A percentile compares a stretch with the other conserved stretches of the same genome.
These are phyloP conservation scores for Penicillium waksmanii DNA, from an alignment of 495 filamentous ascomycete species.

Conservation along the genomic window DNA sequence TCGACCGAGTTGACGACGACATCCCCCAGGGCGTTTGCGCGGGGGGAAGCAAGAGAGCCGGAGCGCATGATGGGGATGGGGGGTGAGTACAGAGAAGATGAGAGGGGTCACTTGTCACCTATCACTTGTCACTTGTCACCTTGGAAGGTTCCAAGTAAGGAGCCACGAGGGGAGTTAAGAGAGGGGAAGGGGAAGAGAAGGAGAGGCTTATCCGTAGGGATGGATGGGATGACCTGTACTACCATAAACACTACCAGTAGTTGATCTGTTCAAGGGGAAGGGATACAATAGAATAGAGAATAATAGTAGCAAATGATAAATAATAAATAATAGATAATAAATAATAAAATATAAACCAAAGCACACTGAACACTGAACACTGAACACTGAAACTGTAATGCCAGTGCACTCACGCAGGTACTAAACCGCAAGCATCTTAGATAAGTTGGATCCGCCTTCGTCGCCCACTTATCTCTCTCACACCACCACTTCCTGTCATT, in stretches of 20 bases:
- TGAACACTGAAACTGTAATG: too few species aligned
- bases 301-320: too few species aligned
- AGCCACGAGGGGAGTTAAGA: slow-evolving; percentile 25
- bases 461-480: slow-evolving; percentile 21
- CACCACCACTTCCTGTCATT: slow-evolving; percentile 14
- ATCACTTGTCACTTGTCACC: background rate
- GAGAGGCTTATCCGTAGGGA: slow-evolving; percentile 25
- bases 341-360: too few species aligned
- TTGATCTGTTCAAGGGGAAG: background rate
- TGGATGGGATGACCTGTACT: slow-evolving; percentile 19
- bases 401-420: background rate
- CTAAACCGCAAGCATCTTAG: slow-evolving; percentile 41
- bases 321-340: too few species aligned
- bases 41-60: slow-evolving; percentile 15
- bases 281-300: too few species aligned
- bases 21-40: slow-evolving; percentile 13
- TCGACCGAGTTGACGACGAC: slow-evolving; percentile 34
- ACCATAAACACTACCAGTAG: background rate
- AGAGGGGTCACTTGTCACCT: slow-evolving; percentile 23
- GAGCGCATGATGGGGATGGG: slow-evolving; percentile 20
- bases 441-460: slow-evolving; percentile 24
- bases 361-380: too few species aligned
- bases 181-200: slow-evolving; percentile 18
- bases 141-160: slow-evolving; percentile 21
- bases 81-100: slow-evolving; percentile 2